Conservation (phyloP, 1,284 basidiomycete species). For the Erythrobasidium hasegawianum region DNA sequence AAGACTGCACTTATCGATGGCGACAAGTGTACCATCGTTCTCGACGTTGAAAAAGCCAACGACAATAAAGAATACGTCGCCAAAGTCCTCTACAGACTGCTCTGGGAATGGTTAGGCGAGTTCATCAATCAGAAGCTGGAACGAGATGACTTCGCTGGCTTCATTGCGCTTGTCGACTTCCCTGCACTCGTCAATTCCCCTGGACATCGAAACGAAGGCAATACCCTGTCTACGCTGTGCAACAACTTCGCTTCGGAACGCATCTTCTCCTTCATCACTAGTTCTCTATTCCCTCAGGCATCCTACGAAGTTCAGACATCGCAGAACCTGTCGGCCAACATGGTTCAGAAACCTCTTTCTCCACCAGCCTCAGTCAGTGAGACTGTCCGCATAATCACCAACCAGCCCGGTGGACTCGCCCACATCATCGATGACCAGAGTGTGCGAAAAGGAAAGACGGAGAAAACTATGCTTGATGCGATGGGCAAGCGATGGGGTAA, state of each 20-base stretch:
- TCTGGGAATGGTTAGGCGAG: conserved; percentile 96
- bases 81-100: conserved; percentile 84
- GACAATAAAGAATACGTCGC: conserved; percentile 91
- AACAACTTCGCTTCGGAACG: conserved; percentile 94
- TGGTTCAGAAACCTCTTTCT: conserved; percentile 14
- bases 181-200: conserved; percentile 77
- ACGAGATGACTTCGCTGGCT: conserved; percentile 77
- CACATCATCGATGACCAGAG: conserved; percentile 98
- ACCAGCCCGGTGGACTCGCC: conserved; percentile 82
- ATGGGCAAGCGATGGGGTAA: conserved; percentile 92
- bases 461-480: conserved; percentile 89
- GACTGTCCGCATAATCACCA: conserved; percentile 78
- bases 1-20: conserved; percentile 84
- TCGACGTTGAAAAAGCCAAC: conserved; percentile 87
- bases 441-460: conserved; percentile 79
- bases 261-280: conserved; percentile 77
- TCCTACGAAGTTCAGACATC: conserved; percentile 15
- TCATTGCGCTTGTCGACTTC: conserved; percentile 91
- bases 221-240: conserved; percentile 93
- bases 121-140: conserved; percentile 91
- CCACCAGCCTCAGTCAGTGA: conserved; percentile 57
- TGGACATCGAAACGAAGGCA: conserved; percentile 61
- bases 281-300: conserved; percentile 71
- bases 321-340: conserved; percentile 5
- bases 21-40: conserved; percentile 93